Conservation (phyloP, 2,329 filamentous ascomycete genomes). For the Fusarium udum region DNA sequence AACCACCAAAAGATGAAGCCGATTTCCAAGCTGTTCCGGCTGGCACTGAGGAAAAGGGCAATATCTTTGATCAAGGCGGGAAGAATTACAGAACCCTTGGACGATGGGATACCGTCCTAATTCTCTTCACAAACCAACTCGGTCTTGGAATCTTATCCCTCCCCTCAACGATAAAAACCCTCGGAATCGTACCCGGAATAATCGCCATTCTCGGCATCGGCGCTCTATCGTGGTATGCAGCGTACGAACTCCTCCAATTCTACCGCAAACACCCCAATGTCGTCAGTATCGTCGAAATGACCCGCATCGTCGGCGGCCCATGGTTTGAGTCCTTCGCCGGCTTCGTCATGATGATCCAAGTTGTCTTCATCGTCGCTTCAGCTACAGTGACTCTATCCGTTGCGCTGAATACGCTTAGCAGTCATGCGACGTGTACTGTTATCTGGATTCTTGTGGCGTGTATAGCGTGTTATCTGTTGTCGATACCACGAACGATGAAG, state of each 20-base stretch:
- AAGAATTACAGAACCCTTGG: conserved; percentile 42
- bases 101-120: conserved; percentile 39
- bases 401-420: conserved; percentile 35
- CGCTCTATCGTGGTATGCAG: conserved; percentile 68
- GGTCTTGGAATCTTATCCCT: conserved; percentile 66
- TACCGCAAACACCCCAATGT: conserved; percentile 74
- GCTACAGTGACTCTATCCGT: conserved; percentile 33
- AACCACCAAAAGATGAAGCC: conserved; percentile 13
- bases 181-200: conserved; percentile 73
- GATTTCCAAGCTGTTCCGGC: conserved; percentile 34
- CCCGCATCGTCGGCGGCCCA: conserved; percentile 56
- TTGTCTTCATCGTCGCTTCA: conserved; percentile 36
- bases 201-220: conserved; percentile 71
- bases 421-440: conserved; percentile 33
- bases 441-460: conserved; percentile 36
- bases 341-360: conserved; percentile 37
- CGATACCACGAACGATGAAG: conserved; percentile 38
- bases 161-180: conserved; percentile 72
- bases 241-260: conserved; percentile 67
- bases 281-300: conserved; percentile 75
- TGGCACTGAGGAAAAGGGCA: conserved; percentile 28
- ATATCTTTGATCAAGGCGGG: conserved; percentile 41
- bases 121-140: conserved; percentile 44
- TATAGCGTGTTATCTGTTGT: conserved; percentile 24
- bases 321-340: conserved; percentile 33